These are phyloP conservation scores for Cytospora chrysosperma DNA, from an alignment of 2,329 filamentous ascomycete species.

Conservation along the genomic window DNA sequence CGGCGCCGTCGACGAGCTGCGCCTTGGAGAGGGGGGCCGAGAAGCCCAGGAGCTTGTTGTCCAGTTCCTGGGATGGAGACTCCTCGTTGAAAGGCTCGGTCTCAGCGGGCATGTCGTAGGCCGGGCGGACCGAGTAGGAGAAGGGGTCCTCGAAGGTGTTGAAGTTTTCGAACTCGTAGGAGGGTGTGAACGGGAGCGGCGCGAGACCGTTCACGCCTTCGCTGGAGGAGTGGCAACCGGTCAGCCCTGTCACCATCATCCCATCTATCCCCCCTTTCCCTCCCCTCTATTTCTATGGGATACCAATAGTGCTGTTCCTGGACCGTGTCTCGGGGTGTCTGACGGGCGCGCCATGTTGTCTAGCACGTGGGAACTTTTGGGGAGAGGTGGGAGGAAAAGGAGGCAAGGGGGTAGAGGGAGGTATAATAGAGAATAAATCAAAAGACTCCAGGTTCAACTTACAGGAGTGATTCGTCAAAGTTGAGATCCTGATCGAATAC, in stretches of 20 bases:
- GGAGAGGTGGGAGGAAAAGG: background rate
- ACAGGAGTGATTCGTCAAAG: constrained; percentile 60
- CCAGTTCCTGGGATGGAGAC: constrained; percentile 55
- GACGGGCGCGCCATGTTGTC: background rate
- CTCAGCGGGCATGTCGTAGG: constrained; percentile 41
- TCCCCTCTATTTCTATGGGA: background rate
- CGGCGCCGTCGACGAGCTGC: constrained; percentile 64
- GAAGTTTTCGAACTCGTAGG: constrained; percentile 61
- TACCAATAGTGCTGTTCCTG: background rate
- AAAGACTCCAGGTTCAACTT: constrained; percentile 30
- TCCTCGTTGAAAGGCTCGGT: constrained; percentile 37
- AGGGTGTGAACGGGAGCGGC: constrained; percentile 53
- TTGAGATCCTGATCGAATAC: constrained; percentile 51
- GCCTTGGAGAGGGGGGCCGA: constrained; percentile 60
- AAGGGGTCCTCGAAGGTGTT: constrained; percentile 67
- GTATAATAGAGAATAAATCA: no score
- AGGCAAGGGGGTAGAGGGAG: background rate
- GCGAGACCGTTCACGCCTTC: constrained; percentile 45
- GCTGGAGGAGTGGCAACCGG: constrained; percentile 29
- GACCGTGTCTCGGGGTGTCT: background rate
- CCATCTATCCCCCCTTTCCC: background rate
- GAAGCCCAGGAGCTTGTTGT: constrained; percentile 74
- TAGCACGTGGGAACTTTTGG: constrained; percentile 6
- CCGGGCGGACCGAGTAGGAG: constrained; percentile 50
- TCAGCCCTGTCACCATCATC: background rate